A percentile compares a stretch with the other conserved stretches of the same genome.
Conservation (phyloP, 2,329 filamentous ascomycete genomes). For the Colletotrichum cuscutae region DNA sequence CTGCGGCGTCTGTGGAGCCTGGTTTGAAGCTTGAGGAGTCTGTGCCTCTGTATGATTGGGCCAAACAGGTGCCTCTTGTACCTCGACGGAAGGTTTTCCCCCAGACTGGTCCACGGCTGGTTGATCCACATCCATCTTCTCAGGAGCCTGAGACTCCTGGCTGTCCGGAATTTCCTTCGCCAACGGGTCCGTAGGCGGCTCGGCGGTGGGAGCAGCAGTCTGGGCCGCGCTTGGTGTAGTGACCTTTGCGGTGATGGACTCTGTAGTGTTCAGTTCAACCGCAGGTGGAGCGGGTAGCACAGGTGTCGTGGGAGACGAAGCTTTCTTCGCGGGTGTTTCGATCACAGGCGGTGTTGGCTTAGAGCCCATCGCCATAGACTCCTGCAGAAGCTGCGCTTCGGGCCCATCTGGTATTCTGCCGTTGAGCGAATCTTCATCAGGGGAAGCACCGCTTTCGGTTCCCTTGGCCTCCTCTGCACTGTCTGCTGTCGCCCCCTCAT, state of each 20-base stretch:
- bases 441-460: conserved; percentile 12
- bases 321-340: conserved; percentile 27
- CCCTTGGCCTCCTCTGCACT: conserved; percentile 38
- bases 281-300: not conserved
- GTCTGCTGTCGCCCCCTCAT: conserved; percentile 47
- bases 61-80: conserved; percentile 2
- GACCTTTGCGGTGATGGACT: not conserved
- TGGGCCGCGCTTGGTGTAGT: not conserved
- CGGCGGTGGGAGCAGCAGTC: not conserved
- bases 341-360: conserved; percentile 25
- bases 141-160: conserved; percentile 42
- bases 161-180: conserved; percentile 48
- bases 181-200: not conserved
- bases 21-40: conserved; percentile 33
- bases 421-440: conserved; percentile 28
- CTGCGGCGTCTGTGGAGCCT: conserved; percentile 38
- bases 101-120: conserved; percentile 36
- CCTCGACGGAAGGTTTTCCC: conserved; percentile 17
- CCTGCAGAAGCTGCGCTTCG: conserved; percentile 58
- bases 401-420: conserved; percentile 41
- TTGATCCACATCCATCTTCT: conserved; percentile 48
- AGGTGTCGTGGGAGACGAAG: conserved; percentile 4
- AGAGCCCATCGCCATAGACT: conserved; percentile 45
- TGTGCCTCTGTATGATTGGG: conserved; percentile 4
- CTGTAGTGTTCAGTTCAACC: not conserved